phyloP scores from a whole-genome alignment of 495 filamentous ascomycete genomes.

The Podospora pseudocomata region DNA sequence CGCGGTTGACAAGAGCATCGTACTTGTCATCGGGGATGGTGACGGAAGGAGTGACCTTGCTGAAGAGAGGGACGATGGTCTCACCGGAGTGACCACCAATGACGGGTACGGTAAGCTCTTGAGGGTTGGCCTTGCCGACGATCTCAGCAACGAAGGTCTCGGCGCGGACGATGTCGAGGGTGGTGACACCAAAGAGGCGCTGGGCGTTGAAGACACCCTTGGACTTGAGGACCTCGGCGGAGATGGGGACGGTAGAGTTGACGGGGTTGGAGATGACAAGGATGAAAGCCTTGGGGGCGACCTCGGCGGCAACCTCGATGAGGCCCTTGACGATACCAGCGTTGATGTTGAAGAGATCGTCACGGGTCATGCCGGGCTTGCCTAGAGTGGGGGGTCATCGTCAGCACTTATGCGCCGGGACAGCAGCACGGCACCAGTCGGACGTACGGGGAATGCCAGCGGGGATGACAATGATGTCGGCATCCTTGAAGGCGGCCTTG shows the following conservation, averaged over 20 bases:
- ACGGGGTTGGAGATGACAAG: conserved; percentile 99
- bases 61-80: conserved; percentile 97
- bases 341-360: conserved; percentile 98
- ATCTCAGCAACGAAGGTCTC: conserved; percentile 92
- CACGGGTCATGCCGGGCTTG: conserved; percentile 98
- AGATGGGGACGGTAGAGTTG: conserved; percentile 97
- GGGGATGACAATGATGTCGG: conserved; percentile 93
- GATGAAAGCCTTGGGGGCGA: conserved; percentile 84
- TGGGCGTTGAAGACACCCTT: conserved; percentile 89
- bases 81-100: conserved; percentile 96
- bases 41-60: conserved; percentile 75
- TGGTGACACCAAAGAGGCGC: conserved; percentile 96
- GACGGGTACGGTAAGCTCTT: conserved; percentile 80
- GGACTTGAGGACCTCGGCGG: conserved; percentile 90
- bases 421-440: background rate
- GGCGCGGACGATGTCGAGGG: conserved; percentile 94
- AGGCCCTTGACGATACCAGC: conserved; percentile 89
- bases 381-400: conserved; percentile 49
- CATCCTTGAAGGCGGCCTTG: conserved; percentile 81
- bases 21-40: conserved; percentile 82
- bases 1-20: conserved; percentile 81
- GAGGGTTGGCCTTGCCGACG: conserved; percentile 74
- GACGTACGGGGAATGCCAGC: conserved; percentile 95
- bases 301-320: conserved; percentile 78
- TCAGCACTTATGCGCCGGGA: conserved; percentile 16